Conservation (phyloP, 768 basidiomycete genomes). For the Termitomyces sp. region DNA sequence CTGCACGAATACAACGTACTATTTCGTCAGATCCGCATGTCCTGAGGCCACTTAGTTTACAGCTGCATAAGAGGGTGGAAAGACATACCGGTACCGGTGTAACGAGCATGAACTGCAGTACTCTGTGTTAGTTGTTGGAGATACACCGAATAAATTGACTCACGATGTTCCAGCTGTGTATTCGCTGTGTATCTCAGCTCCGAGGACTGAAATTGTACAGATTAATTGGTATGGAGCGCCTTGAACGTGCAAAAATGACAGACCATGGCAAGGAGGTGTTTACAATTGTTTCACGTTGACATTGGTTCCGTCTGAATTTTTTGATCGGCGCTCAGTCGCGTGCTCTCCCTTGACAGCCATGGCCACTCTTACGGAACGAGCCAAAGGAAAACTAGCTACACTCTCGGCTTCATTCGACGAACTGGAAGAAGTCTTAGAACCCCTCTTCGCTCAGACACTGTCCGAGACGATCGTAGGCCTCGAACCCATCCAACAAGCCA, state of each 20-base stretch:
- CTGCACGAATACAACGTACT: constrained; percentile 45
- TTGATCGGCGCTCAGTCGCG: constrained; percentile 4
- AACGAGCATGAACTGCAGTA: constrained; percentile 82
- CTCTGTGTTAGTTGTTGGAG: constrained; percentile 11
- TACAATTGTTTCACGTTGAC: constrained; percentile 21
- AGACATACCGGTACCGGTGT: constrained; percentile 84
- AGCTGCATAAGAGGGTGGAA: neutral
- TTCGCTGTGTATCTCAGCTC: constrained; percentile 95
- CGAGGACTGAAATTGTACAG: constrained; percentile 51
- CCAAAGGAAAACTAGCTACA: constrained; percentile 40
- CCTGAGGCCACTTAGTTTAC: constrained; percentile 37
- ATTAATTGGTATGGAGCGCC: constrained; percentile 3
- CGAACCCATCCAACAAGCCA: constrained; percentile 75
- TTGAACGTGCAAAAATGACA: constrained; percentile 20
- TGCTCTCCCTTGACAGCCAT: constrained; percentile 19
- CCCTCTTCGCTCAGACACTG: constrained; percentile 61
- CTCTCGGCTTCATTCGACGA: constrained; percentile 58
- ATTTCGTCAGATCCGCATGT: constrained; percentile 95
- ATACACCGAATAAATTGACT: constrained; percentile 25
- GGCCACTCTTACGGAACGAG: constrained; percentile 40
- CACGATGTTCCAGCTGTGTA: constrained; percentile 91
- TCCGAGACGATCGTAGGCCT: constrained; percentile 59
- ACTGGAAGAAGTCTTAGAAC: constrained; percentile 61
- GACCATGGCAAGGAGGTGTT: constrained; percentile 36
- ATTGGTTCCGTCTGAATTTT: constrained; percentile 9